Conservation (phyloP, 2,329 filamentous ascomycete species). For the Phyllosticta citrichinensis region DNA sequence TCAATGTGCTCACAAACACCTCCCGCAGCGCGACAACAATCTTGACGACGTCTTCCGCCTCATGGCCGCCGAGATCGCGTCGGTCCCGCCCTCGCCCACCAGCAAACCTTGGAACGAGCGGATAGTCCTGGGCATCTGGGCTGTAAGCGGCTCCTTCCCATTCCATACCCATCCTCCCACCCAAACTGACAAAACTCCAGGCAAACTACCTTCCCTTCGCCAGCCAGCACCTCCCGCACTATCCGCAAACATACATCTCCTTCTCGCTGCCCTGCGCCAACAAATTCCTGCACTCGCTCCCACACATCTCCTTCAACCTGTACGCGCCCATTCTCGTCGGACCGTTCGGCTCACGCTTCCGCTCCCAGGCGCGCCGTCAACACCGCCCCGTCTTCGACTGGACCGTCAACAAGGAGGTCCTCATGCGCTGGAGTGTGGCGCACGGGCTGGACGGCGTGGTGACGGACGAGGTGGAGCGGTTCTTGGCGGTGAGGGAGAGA, state of each 20-base stretch:
- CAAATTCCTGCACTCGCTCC: conserved; percentile 54
- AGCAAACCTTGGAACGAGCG: conserved; percentile 57
- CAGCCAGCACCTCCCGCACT: conserved; percentile 51
- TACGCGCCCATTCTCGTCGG: conserved; percentile 58
- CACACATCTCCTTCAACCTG: conserved; percentile 70
- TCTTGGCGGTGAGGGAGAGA: conserved; percentile 47
- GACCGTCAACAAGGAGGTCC: conserved; percentile 72
- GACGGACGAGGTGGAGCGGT: conserved; percentile 69
- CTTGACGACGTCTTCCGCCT: conserved; percentile 59
- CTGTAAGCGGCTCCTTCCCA: conserved; percentile 38
- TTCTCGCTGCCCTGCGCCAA: conserved; percentile 58
- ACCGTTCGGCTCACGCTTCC: conserved; percentile 56
- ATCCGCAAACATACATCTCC: conserved; percentile 58
- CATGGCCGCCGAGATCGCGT: conserved; percentile 54
- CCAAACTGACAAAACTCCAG: conserved; percentile 22
- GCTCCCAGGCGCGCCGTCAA: conserved; percentile 47
- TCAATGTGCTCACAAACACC: conserved; percentile 1
- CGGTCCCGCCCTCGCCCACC: conserved; percentile 33
- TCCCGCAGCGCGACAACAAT: conserved; percentile 54
- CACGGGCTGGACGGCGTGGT: conserved; percentile 66
- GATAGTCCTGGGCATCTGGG: conserved; percentile 76
- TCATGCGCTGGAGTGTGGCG: conserved; percentile 73
- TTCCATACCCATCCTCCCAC: background rate
- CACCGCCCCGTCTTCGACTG: conserved; percentile 61
- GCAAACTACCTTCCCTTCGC: conserved; percentile 59